Evolutionary conservation across 202 grass and related monocot genomes (phyloP).

Genomic region (Dendrocalamus latiflorus): DNA sequence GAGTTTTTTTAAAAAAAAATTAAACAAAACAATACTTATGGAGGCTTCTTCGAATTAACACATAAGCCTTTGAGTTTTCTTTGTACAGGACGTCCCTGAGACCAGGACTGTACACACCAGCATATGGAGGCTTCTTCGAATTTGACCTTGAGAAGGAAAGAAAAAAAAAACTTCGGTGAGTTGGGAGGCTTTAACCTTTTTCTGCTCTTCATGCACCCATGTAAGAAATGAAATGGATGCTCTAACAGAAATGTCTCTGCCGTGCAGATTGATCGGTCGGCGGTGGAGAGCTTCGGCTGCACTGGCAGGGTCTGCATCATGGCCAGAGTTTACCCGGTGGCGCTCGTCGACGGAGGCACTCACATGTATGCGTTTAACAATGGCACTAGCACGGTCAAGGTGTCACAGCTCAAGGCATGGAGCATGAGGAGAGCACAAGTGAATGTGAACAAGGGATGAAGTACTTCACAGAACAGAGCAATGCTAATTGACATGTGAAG

Average conservation of each 20-base stretch:
- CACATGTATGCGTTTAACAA: slow-evolving; percentile 77
- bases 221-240: not conserved
- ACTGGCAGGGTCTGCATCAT: slow-evolving; percentile 59
- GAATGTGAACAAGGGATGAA: too few species aligned
- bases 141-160: slow-evolving; percentile 46
- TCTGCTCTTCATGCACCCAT: not conserved
- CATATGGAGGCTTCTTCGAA: slow-evolving; percentile 77
- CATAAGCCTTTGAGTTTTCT: too few species aligned
- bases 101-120: slow-evolving; percentile 56
- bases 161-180: slow-evolving; percentile 72
- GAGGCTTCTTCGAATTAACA: too few species aligned
- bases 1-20: too few species aligned
- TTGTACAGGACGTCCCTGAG: slow-evolving; percentile 61
- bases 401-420: too few species aligned
- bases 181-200: not conserved
- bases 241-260: not conserved
- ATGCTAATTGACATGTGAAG: too few species aligned
- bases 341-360: not conserved
- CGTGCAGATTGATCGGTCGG: slow-evolving; percentile 76
- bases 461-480: too few species aligned
- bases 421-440: too few species aligned
- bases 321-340: slow-evolving; percentile 57
- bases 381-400: slow-evolving; percentile 38
- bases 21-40: too few species aligned
- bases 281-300: slow-evolving; percentile 65